Base-by-base conservation (phyloP, 345 rosid genomes). In the Salix dunnii region DNA sequence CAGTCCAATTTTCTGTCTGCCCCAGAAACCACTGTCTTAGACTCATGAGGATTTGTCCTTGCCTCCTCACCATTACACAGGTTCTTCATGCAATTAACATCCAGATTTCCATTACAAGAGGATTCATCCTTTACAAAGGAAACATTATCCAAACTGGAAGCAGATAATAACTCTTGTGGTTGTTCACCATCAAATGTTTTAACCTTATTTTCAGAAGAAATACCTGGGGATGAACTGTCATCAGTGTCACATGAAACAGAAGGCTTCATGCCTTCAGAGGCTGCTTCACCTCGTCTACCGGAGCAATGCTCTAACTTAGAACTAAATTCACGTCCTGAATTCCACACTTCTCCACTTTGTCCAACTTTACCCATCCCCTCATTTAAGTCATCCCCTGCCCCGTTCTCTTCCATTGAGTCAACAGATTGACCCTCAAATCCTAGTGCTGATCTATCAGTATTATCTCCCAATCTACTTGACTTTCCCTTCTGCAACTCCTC, bases 401-500 rank as follows among this genome's bases (percentile, higher is more conserved):
- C 88, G 85, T 84, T 85, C 76, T 86, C 84, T 76, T 83, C 91
- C 51, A 62, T 73, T 62, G 74, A 85, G 82, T 85, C 81, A 85
- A 77, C 68, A 78, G 85, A 74, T 68, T 87, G 77, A 33, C 76
- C 89, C 79, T 85, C 84, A 79, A 79, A 80, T 25, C 84, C 81
- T 31, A 67, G 64, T 38, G 76, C 79, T 33, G 82, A 79, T 82
- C 76, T 80, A 71, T 84, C 87, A 64, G 81, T 73, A 79, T 86
- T 91, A 63, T 72, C 88, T 35, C 86, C 84, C 68, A 74, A 68
- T 66, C 77, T 75, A 82, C 82, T 82, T 70, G 88, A 78, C 55
- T 86, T 90, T 72, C 80, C 84, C 78, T 84, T 86, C 81, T 86
- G 89, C 51, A 78, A 83, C 83, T 90, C 89, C 68, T 92, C 92